These are phyloP conservation scores for Ascochyta koolunga DNA, from an alignment of 2,329 filamentous ascomycete species.

Conservation along the genomic window DNA sequence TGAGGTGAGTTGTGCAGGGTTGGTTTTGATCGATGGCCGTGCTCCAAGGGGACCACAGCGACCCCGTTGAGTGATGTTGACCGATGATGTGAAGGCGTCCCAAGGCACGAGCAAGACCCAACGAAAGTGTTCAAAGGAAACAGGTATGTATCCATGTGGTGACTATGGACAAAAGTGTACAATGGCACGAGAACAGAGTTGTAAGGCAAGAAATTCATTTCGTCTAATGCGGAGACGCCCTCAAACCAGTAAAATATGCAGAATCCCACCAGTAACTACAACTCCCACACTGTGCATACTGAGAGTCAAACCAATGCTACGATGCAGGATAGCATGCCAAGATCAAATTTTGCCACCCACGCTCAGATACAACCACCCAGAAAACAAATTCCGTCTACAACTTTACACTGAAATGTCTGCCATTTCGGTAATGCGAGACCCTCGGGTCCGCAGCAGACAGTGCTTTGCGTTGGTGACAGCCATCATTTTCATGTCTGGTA, in stretches of 20 bases:
- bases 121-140: not conserved
- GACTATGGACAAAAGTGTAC: not conserved
- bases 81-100: not conserved
- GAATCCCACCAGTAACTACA: not conserved
- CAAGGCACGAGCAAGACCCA: not conserved
- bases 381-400: not conserved
- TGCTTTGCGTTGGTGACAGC: conserved; percentile 66
- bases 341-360: conserved; percentile 15
- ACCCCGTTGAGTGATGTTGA: not conserved
- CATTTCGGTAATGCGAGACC: conserved; percentile 17
- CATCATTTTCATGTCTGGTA: conserved; percentile 75
- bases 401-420: conserved; percentile 1
- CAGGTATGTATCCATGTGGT: not conserved
- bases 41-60: not conserved
- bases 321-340: conserved; percentile 2
- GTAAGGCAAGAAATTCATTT: not conserved
- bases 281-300: not conserved
- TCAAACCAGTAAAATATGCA: not conserved
- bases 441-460: conserved; percentile 19
- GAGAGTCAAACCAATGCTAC: not conserved
- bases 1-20: conserved; percentile 14
- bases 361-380: conserved; percentile 2
- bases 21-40: not conserved
- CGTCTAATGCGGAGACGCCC: not conserved
- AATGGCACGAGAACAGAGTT: not conserved